Base-by-base conservation (phyloP, 2,329 filamentous ascomycete species). In the Aspergillus sergii region DNA sequence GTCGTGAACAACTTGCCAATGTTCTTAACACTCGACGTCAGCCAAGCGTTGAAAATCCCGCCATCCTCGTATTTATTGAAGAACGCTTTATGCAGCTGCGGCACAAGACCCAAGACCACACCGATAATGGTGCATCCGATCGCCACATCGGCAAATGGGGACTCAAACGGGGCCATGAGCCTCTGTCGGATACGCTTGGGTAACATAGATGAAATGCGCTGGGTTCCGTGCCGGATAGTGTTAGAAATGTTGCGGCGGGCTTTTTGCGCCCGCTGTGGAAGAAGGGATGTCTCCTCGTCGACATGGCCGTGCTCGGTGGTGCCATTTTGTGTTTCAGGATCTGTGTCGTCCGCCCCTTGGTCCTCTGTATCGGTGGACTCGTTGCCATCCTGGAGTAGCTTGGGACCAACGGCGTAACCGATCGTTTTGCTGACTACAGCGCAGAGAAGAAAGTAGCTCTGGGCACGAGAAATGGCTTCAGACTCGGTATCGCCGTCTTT, bases 381-480 rank as follows among this genome's bases (percentile, higher is more conserved):
- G 34, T 36, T 16, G 30, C 51, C 30, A 12, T 34, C 75, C 66
- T 85, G 84, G 54, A 90, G 81, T 45, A 90, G 77, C 14, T 82
- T 78, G 0, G 88, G 88, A 0, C 88, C 88, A 3, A 90, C 77
- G 0, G 86, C 86, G 72, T 90, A 91, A 0, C 88, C 90, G 63
- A 90, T 75, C 58, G 84, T 86, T 69, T 88, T 89, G 48, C 83
- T 84, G 11, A 90, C 80, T 60, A 89, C 89, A 4, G 88, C 84
- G 66, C 88, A 89, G 63, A 91, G 84, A 4, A 91, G 76, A 69
- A 91, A 89, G 73, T 89, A 91, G 16, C 85, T 86, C 71, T 89
- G 86, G 8, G 87, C 87, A 11, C 88, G 80, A 59, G 85, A 82
- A 14, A 90, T 78, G 0, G 85, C 86, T 3, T 78, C 77, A 2